Base-by-base conservation (phyloP, 345 rosid genomes). In the Eucalyptus sideroxylon region DNA sequence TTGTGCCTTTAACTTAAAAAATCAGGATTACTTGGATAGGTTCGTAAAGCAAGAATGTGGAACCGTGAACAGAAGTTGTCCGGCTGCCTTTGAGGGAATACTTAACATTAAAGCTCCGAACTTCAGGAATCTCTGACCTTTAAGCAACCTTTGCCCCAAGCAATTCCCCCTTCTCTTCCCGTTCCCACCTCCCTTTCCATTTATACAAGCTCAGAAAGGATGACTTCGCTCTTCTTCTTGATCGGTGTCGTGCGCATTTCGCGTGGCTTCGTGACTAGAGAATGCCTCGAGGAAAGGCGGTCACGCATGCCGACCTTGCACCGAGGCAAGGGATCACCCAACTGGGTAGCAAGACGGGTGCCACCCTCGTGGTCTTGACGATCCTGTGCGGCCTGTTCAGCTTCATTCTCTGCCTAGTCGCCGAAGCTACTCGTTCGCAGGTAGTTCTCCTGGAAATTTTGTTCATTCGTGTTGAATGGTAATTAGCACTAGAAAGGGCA, bases 121-220 rank as follows among this genome's bases (percentile, higher is more conserved):
- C 86, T 91, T 89, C 42, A 87, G 80, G 99, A 95, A 96, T 97
- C 95, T 95, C 95, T 92, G 92, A 94, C 92, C 93, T 94, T 93
- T 92, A 98, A 98, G 99, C 93, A 95, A 97, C 99, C 98, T 96
- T 97, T 93, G 93, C 88, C 89, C 91, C 95, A 97, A 98, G 99
- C 96, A 90, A 98, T 95, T 94, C 97, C 90, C 90, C 49, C 89
- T 92, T 89, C 92, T 89, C 91, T 87, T 69, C 88, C 50, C 91
- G 89, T 42, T 34, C 69, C n/a, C 65, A n/a, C 89, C 56, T 81
- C 37, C 17, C 86, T 51, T 31, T 47, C 31, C 23, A 27, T 77
- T 34, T 37, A 40, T 67, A 60, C 88, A 40, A 40, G 30, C 51
- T 53, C 24, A 6, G 24, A 27, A 40, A 56, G 50, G 80, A 55